Percentiles rank a stretch among this genome's conserved stretches.
Evolutionary conservation across 495 filamentous ascomycete genomes (phyloP).

Genomic region (Penicillium silybi): DNA sequence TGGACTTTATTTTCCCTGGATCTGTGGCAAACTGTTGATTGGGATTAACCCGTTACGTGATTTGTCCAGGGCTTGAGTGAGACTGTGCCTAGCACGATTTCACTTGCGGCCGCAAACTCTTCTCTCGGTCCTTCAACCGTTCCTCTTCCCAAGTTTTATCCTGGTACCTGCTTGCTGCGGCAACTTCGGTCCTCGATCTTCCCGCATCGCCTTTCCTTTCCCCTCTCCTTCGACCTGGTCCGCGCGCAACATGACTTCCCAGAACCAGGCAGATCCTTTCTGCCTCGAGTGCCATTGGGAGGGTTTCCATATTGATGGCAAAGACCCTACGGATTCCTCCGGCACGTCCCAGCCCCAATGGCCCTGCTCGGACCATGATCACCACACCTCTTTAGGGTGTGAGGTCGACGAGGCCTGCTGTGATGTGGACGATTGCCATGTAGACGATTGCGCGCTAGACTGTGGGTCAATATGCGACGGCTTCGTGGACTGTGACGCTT

Average conservation of each 20-base stretch:
- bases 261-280: slow-evolving; percentile 32
- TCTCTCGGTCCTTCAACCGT: slow-evolving; percentile 1
- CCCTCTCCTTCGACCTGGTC: slow-evolving; percentile 7
- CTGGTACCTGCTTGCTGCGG: background rate
- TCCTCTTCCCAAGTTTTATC: background rate
- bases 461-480: slow-evolving; percentile 43
- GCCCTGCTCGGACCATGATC: slow-evolving; percentile 31
- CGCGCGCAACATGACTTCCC: slow-evolving; percentile 34
- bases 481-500: slow-evolving; percentile 43
- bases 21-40: background rate
- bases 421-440: slow-evolving; percentile 41
- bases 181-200: background rate
- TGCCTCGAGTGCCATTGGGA: slow-evolving; percentile 47
- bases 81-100: background rate
- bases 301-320: slow-evolving; percentile 36
- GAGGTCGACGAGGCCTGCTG: slow-evolving; percentile 39
- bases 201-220: background rate
- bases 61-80: slow-evolving; percentile 7
- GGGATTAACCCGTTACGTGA: slow-evolving; percentile 7
- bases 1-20: background rate
- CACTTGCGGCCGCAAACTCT: slow-evolving; percentile 15
- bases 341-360: slow-evolving; percentile 23
- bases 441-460: slow-evolving; percentile 40
- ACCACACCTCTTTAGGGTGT: slow-evolving; percentile 26
- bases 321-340: slow-evolving; percentile 20